Evolutionary conservation across 148 eudicot species (phyloP).

Genomic region (Camellia sinensis): DNA sequence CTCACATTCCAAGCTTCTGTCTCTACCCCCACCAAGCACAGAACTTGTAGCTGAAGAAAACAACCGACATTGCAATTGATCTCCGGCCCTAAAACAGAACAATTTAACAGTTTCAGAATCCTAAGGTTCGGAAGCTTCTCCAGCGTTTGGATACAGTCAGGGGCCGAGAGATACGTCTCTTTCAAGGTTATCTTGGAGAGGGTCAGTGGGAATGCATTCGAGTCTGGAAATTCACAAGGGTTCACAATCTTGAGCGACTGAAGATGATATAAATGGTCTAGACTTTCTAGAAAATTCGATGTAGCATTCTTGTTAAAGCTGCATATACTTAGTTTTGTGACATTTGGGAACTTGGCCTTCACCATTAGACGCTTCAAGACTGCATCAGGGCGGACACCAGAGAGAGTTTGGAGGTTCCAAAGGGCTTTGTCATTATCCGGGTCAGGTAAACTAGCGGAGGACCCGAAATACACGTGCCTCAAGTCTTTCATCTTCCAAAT

Average conservation of each 20-base stretch:
- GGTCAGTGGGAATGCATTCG: slow-evolving; percentile 34
- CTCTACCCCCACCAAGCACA: slow-evolving; percentile 15
- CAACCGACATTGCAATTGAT: slow-evolving; percentile 22
- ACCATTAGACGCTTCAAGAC: slow-evolving; percentile 32
- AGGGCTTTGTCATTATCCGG: slow-evolving; percentile 22
- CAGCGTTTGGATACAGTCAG: slow-evolving; percentile 20
- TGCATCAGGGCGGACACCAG: slow-evolving; percentile 30
- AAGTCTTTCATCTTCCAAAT: slow-evolving; percentile 34
- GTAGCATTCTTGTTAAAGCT: not conserved
- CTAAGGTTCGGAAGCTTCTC: slow-evolving; percentile 31
- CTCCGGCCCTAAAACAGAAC: slow-evolving; percentile 12
- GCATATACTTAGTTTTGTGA: slow-evolving; percentile 20
- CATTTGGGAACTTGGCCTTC: slow-evolving; percentile 35
- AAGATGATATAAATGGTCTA: slow-evolving; percentile 35
- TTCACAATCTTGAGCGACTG: slow-evolving; percentile 29
- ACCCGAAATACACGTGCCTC: slow-evolving; percentile 26
- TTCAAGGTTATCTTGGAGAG: slow-evolving; percentile 27
- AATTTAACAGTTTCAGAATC: slow-evolving; percentile 22
- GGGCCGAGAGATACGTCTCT: slow-evolving; percentile 9
- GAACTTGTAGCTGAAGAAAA: slow-evolving; percentile 21
- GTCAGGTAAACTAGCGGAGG: slow-evolving; percentile 14
- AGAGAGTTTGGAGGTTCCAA: slow-evolving; percentile 24
- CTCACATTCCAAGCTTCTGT: not conserved
- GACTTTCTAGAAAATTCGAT: slow-evolving; percentile 20
- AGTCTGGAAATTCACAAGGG: slow-evolving; percentile 20